These are phyloP conservation scores for Penicillium verrucosum DNA, from an alignment of 2,329 filamentous ascomycete genomes.

Conservation along the genomic window DNA sequence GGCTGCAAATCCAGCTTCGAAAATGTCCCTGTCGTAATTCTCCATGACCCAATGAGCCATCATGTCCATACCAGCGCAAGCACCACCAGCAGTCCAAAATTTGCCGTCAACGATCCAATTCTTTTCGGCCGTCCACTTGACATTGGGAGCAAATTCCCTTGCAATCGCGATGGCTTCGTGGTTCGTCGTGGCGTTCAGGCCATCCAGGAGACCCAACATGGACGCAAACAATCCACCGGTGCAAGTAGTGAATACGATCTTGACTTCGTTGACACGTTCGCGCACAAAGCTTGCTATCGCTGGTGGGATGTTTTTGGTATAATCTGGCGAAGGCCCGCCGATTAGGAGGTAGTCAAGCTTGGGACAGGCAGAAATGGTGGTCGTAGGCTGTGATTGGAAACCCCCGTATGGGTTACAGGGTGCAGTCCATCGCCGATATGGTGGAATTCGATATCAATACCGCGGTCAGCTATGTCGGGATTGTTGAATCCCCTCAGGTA, in stretches of 20 bases:
- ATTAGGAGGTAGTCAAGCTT: background rate
- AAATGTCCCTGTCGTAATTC: background rate
- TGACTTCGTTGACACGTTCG: background rate
- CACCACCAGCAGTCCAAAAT: background rate
- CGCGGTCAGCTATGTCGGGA: background rate
- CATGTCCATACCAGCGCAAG: constrained; percentile 1
- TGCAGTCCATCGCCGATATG: background rate
- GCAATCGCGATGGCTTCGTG: background rate
- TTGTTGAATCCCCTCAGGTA: background rate
- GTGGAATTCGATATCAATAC: background rate
- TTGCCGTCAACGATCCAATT: background rate
- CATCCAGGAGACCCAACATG: background rate
- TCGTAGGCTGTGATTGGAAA: background rate
- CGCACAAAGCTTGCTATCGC: background rate
- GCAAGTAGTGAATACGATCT: background rate
- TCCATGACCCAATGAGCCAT: background rate
- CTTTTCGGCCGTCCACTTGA: background rate
- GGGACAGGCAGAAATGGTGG: background rate
- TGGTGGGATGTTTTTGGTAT: background rate
- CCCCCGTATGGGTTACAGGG: background rate
- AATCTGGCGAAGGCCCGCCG: background rate
- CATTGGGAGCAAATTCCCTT: background rate
- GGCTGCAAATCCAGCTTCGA: background rate
- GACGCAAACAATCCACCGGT: background rate
- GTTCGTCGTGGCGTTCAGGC: background rate